These are phyloP conservation scores for Venturia carpophila DNA, from an alignment of 2,329 filamentous ascomycete species.

Conservation along the genomic window DNA sequence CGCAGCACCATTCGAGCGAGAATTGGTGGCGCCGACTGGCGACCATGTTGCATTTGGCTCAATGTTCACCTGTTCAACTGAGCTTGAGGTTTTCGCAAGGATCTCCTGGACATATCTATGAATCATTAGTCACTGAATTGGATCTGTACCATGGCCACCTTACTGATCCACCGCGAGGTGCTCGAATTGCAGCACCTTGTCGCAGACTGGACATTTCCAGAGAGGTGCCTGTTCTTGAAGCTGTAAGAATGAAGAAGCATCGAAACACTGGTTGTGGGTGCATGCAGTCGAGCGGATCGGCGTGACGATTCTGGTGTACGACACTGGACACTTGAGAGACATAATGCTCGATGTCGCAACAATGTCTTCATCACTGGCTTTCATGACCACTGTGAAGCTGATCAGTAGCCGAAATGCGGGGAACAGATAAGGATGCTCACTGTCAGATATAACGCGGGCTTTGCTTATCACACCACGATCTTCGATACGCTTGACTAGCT, in stretches of 20 bases:
- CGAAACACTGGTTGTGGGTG: slow-evolving; percentile 89
- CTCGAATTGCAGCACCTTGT: slow-evolving; percentile 72
- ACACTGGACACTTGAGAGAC: slow-evolving; percentile 87
- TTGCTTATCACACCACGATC: slow-evolving; percentile 66
- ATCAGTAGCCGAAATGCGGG: neutral
- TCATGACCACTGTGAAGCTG: slow-evolving; percentile 57
- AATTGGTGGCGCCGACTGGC: slow-evolving; percentile 31
- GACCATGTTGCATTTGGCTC: slow-evolving; percentile 81
- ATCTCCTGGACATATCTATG: slow-evolving; percentile 80
- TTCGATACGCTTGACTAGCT: slow-evolving; percentile 61
- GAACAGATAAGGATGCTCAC: slow-evolving; percentile 44
- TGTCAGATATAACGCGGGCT: slow-evolving; percentile 71
- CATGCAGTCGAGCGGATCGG: slow-evolving; percentile 76
- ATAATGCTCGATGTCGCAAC: slow-evolving; percentile 80
- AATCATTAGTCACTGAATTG: slow-evolving; percentile 19
- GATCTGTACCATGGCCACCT: slow-evolving; percentile 27
- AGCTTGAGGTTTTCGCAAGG: slow-evolving; percentile 60
- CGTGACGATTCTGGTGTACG: slow-evolving; percentile 69
- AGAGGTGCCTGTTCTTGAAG: slow-evolving; percentile 93
- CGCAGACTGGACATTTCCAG: slow-evolving; percentile 94
- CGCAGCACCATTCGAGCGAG: slow-evolving; percentile 20
- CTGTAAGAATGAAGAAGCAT: slow-evolving; percentile 84
- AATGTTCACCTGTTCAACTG: slow-evolving; percentile 77
- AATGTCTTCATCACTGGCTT: slow-evolving; percentile 80
- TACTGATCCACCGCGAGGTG: slow-evolving; percentile 81